Base-by-base conservation (phyloP, 2,329 filamentous ascomycete species). In the Ceratocystis alfenasii region DNA sequence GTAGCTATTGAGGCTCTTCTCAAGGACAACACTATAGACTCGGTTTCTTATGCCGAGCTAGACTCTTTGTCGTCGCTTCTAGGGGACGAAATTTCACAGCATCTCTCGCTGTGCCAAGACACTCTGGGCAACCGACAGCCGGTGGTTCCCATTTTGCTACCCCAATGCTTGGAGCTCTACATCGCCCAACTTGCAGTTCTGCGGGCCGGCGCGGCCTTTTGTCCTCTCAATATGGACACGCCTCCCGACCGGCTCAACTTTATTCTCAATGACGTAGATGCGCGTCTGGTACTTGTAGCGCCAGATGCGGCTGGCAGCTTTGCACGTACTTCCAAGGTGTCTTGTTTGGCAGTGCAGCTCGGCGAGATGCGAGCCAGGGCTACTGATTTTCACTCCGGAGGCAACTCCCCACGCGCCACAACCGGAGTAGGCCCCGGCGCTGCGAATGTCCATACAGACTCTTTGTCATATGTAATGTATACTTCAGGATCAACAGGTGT, bases 401-500 rank as follows among this genome's bases (percentile, higher is more conserved):
- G 48, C 15, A 15, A 25, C 48, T 28, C 48, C 25, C 5, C 1
- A 53, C 3, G 20, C 5, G 12, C 48, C 8, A 25, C 10, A 28
- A 2, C 5, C n/a, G 12, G 7, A n/a, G 2, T 12, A 48, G 5
- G 20, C 15, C 10, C 55, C 12, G 45, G 6, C 41, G 4, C 28
- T 59, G 22, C 15, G 15, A 7, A 12, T 10, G 64, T 45, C 6
- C 10, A 50, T 12, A 33, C 75, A 0, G 71, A 76, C 1, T 76
- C 81, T 68, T 74, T 92, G 28, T 90, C 92, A 28, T 96, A 96
- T 77, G 83, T 96, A 67, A 91, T 96, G 85, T 96, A 95, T 74
- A 96, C 92, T 0, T 95, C 90, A 59, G 91, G 91, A 2, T 95
- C 90, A 4, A 96, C 91, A 0, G 92, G 92, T 12, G 84, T 86